Conservation (phyloP, 805 yeast species). For the Diddensiella santjacobensis region DNA sequence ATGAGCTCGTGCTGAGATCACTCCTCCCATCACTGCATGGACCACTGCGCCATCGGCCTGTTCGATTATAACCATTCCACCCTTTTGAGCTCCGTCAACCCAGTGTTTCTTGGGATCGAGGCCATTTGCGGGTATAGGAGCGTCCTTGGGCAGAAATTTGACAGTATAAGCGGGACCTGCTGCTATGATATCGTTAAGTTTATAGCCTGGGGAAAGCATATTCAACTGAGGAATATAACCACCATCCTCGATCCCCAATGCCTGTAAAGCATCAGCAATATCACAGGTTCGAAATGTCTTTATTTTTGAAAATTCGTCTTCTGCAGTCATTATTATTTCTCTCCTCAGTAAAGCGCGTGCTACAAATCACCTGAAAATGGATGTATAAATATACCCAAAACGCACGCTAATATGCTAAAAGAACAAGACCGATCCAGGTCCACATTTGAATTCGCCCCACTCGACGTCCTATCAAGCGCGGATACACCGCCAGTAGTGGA, state of each 20-base stretch:
- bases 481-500: too few relatives aligned
- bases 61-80: conserved; percentile 8
- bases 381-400: too few relatives aligned
- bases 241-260: conserved; percentile 13
- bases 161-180: conserved; percentile 19
- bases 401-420: too few relatives aligned
- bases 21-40: conserved; percentile 17
- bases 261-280: conserved; percentile 16
- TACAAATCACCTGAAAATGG: too few relatives aligned
- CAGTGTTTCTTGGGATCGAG: conserved; percentile 5
- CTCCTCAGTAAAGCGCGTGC: too few relatives aligned
- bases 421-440: too few relatives aligned
- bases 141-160: not conserved
- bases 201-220: conserved; percentile 15
- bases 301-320: not conserved
- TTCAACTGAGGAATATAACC: conserved; percentile 13
- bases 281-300: conserved; percentile 13
- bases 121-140: not conserved
- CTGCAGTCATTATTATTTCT: not conserved
- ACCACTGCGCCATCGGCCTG: conserved; percentile 8
- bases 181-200: conserved; percentile 7
- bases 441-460: too few relatives aligned
- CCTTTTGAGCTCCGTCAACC: conserved; percentile 12
- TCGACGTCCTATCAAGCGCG: too few relatives aligned
- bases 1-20: conserved; percentile 14